Evolutionary conservation across 257 asterid species (phyloP), one percentile per base, ranked within the genome.

Genomic region (Fraxinus pennsylvanica): DNA sequence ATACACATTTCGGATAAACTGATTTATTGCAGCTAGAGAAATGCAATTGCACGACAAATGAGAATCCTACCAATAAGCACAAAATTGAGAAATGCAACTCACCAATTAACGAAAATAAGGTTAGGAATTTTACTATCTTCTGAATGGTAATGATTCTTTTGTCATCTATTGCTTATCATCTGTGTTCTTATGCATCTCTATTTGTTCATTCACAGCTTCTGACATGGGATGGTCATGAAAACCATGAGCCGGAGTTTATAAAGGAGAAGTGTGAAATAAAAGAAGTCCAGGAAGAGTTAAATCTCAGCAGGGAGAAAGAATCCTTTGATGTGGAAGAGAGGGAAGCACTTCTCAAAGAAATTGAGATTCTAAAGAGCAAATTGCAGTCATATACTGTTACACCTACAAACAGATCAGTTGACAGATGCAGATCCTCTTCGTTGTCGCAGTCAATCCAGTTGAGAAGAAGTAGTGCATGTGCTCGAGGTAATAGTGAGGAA

Each of bases 381-480:
- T 82, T 93, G 82, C 90, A 79, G 81, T 76, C 81, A 80, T 76
- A 86, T 74, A 84, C 86, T 19, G 92, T 85, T 76, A 80, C 88
- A 38, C 81, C 91, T 12, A 73, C 87, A 36, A 86, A 89, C 67
- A 90, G 84, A 82, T 96, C 99, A 71, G 72, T 91, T 0, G 97
- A 92, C 73, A 89, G 81, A 75, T 83, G 89, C 76, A 84, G 97
- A 82, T 88, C 95, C 41, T 93, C 99, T 27, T 80, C 93, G 82
- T 84, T 93, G 83, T 92, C 96, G 27, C 97, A 90, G 78, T 93
- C 99, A 50, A 79, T 90, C 75, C 97, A 96, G 66, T 76, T 92
- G 78, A 89, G 98, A 73, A 92, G 88, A 82, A 93, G 99, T 38
- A 83, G 82, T 19, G 82, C 86, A 74, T 75, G 30, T 78, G 41